These are phyloP conservation scores for Paspalum notatum DNA, from an alignment of 176 grass and related monocot genomes.

Conservation along the genomic window DNA sequence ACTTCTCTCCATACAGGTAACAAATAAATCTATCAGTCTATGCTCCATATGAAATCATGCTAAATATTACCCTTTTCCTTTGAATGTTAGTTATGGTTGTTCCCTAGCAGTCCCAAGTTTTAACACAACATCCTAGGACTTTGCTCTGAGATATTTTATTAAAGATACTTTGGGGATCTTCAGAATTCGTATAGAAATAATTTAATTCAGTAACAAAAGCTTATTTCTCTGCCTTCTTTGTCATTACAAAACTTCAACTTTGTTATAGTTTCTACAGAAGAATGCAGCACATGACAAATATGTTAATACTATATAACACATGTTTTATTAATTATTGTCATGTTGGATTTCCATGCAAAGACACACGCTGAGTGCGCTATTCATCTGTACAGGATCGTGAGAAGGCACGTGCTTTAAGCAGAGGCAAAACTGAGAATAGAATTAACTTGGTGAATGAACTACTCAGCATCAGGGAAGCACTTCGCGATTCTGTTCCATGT, in stretches of 20 bases:
- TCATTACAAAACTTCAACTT: slow-evolving; percentile 2
- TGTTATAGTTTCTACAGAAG: neutral
- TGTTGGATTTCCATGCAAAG: neutral
- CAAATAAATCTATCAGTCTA: neutral
- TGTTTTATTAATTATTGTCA: neutral
- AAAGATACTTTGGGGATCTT: slow-evolving; percentile 1
- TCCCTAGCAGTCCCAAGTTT: neutral
- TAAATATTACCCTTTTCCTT: neutral
- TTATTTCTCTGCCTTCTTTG: neutral
- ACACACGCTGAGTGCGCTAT: slow-evolving; percentile 5
- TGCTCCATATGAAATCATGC: neutral
- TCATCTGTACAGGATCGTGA: slow-evolving; percentile 38
- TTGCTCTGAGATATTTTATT: neutral
- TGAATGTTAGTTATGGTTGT: neutral
- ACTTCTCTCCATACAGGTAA: slow-evolving; percentile 57
- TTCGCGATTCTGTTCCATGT: slow-evolving; percentile 53
- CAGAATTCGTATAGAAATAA: neutral
- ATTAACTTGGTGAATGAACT: slow-evolving; percentile 48
- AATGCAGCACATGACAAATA: neutral
- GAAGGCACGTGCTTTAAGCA: slow-evolving; percentile 4
- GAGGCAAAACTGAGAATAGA: neutral
- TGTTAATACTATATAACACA: neutral
- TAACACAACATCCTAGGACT: slow-evolving; percentile 8
- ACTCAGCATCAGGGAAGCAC: slow-evolving; percentile 41
- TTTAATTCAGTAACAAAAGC: neutral